A percentile compares a stretch with the other conserved stretches of the same genome.
Conservation (phyloP, 805 yeast species). For the Pachysolen tannophilus region DNA sequence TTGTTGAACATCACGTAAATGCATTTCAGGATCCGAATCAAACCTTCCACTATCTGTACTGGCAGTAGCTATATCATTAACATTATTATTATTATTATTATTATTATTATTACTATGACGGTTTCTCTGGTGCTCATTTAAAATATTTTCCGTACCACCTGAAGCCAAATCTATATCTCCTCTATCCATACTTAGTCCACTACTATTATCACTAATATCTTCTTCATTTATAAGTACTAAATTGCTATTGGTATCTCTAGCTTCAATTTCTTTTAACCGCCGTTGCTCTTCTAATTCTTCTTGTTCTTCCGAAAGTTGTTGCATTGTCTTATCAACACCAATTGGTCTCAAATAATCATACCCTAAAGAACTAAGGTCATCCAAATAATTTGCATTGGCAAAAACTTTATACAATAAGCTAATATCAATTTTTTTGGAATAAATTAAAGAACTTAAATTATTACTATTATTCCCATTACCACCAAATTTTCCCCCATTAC, state of each 20-base stretch:
- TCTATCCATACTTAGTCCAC: slow-evolving; percentile 10
- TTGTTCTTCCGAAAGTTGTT: slow-evolving; percentile 23
- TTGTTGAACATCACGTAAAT: too few relatives aligned
- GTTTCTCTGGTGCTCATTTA: too few relatives aligned
- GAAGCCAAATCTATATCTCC: slow-evolving; percentile 16
- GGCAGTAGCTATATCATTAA: not conserved
- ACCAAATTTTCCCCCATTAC: not conserved
- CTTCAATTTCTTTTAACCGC: slow-evolving; percentile 10
- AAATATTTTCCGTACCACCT: too few relatives aligned
- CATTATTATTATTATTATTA: not conserved
- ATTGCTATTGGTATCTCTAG: slow-evolving; percentile 13
- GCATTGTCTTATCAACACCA: slow-evolving; percentile 51
- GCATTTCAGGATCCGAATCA: too few relatives aligned
- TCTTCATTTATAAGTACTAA: too few relatives aligned
- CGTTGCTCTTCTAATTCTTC: slow-evolving; percentile 15
- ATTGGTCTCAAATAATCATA: slow-evolving; percentile 44
- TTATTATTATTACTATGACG: too few relatives aligned
- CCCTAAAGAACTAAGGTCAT: slow-evolving; percentile 35
- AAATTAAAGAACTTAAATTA: slow-evolving; percentile 10
- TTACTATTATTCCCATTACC: slow-evolving; percentile 19
- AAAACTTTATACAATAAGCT: slow-evolving; percentile 16
- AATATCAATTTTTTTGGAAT: slow-evolving; percentile 8
- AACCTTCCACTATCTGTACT: too few relatives aligned
- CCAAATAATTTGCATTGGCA: slow-evolving; percentile 17
- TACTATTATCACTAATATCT: slow-evolving; percentile 11